Evolutionary conservation across 2,329 filamentous ascomycete species (phyloP), one percentile per base, ranked within the genome.

Genomic region (Harringtonia aguacate): DNA sequence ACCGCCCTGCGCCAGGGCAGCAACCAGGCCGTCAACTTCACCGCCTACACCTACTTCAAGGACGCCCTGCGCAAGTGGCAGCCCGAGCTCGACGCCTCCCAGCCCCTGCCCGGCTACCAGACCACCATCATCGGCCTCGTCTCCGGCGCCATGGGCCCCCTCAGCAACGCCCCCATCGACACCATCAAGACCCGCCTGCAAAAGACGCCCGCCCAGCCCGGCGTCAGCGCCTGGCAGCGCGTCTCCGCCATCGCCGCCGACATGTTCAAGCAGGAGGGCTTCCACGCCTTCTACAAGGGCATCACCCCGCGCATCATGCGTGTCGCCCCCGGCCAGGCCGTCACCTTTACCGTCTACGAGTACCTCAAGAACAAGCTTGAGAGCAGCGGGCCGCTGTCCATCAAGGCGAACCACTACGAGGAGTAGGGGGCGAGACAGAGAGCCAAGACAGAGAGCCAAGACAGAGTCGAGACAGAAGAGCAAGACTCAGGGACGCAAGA

Each of bases 21-120:
- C 51, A 98, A 98, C 68, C 92, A 98, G 71, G 92, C 94, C 38
- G 88, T 90, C 64, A 98, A 98, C 72, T 98, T 98, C 72, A 97
- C 90, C 14, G 90, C 92, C 12, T 98, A 98, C 69, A 85, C 84
- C 1, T 87, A 97, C 65, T 82, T 98, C 66, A 94, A 95, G 70
- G 77, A 84, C 48, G 70, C 71, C 42, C 72, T 97, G 42, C 81
- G 87, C 60, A 66, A 71, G 40, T 77, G 70, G 58, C 88, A 94
- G 64, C 82, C 83, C 8, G 70, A 84, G 54, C 82, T 79, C 48
- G 70, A 69, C 43, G 67, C 75, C 51, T 62, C 61, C 15, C 22
- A 22, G 28, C 79, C 79, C 53, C 70, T 98, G 35, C 90, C 92
- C 2, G 78, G 79, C 43, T 97, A 84, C 66, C 88, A 97, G 67